Evolutionary conservation across 345 rosid species (phyloP), one percentile per base, ranked within the genome.

Genomic region (Excoecaria agallocha): DNA sequence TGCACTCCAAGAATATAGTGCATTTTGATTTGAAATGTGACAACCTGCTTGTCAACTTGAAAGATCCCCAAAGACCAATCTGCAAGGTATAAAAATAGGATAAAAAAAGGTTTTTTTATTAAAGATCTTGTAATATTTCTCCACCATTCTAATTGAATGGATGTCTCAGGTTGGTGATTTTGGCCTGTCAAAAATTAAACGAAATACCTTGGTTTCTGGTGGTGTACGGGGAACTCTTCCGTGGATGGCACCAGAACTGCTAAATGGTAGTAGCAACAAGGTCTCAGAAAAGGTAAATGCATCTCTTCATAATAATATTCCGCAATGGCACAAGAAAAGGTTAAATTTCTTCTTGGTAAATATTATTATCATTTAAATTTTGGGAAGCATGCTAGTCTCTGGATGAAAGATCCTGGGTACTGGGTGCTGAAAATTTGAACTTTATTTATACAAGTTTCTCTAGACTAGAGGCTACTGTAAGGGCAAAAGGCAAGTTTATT

Each of bases 21-120:
- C 99, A 95, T 88, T 95, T 95, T 70, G 98, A 95, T 88, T 79
- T 95, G 81, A 95, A 95, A 82, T 95, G 99, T 76, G 97, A 93
- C 88, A 93, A 95, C 83, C 78, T 95, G 85, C 96, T 95, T 38
- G 96, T 95, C 75, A 95, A 95, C 89, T 89, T 95, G 84, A 95
- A 95, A 84, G 99, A 95, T 85, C 83, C 97, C 69, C 85, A 81
- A 37, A 87, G 97, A 61, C 99, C 98, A 71, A 93, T 95, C 76
- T 95, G 98, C 94, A 95, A 95, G 96, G 99, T 93, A 85, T 48
- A 69, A 54, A 69, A 12, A 37, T 72, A 10, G 43, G n/a, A 17
- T 46, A 12, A 11, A n/a, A 8, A 50, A 35, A 57, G 52, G 60
- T 25, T 38, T 24, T 12, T 12, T 39, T 25, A n/a, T 39, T 51